Evolutionary conservation across 1,139 yeast genomes (phyloP), one percentile per base, ranked within the genome.

Genomic region (Saccharomyces hybrid): DNA sequence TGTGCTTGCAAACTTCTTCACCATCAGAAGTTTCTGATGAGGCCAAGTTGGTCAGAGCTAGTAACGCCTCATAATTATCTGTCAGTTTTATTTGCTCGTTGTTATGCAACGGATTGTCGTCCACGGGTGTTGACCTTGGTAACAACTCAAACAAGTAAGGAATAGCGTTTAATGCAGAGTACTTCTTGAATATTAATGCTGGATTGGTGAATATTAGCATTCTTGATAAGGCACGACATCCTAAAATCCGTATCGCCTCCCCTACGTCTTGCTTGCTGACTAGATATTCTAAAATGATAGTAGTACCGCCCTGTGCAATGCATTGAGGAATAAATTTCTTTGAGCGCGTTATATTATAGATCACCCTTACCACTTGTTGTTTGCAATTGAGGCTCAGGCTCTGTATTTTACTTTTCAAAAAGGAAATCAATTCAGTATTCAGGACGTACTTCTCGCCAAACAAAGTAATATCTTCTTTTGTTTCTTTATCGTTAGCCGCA

Each of bases 31-130:
- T 69, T 41, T 69, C 70, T 6, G 69, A 61, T 2, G 80, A 73
- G 3, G 81, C 80, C 25, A 78, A 60, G 57, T 78, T 78, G 2
- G 82, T 78, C 38, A 78, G 66, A 0, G 82, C 81, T 42, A 78
- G 62, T 41, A 78, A 65, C 1, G 79, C 71, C 61, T 78, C 81
- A 56, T 75, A 75, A 1, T 72, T 67, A 56, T 78, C 81, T 26
- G 56, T 52, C 2, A 52, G 47, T 2, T 62, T 59, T 23, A 62
- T 50, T 20, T 54, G 42, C 41, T 61, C 65, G 34, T 58, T 56
- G 27, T 54, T 54, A 20, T 58, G 53, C 3, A 56, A n/a, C 7
- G 47, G 34, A 8, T 42, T 26, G 5, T 54, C 56, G 14, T 48
- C 48, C 8, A 32, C 53, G 13, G 41, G 20, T 13, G 23, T 23